These are phyloP conservation scores for Flagelloscypha sp. DNA, from an alignment of 768 basidiomycete species.

Conservation along the genomic window DNA sequence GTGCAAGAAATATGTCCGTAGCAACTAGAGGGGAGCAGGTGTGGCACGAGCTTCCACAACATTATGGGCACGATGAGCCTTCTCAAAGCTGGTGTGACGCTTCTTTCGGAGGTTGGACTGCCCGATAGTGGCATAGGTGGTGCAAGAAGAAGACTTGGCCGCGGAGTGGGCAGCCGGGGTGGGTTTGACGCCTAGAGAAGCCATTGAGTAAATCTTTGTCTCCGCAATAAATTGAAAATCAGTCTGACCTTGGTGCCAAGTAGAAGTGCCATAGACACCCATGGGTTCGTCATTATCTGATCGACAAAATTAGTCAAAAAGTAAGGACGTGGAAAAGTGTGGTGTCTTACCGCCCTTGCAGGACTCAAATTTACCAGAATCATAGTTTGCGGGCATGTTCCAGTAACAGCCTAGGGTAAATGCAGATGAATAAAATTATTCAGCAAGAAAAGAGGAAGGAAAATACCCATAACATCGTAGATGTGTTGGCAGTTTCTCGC, in stretches of 20 bases:
- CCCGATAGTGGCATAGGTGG: too few species aligned
- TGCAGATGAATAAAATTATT: not conserved
- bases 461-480: conserved; percentile 68
- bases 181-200: conserved; percentile 23
- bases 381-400: conserved; percentile 27
- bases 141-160: conserved; percentile 29
- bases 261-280: conserved; percentile 29
- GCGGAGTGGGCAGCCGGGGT: conserved; percentile 34
- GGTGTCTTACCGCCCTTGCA: conserved; percentile 30
- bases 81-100: too few species aligned
- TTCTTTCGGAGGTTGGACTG: too few species aligned
- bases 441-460: too few species aligned
- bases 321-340: not conserved
- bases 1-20: too few species aligned
- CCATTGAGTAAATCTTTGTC: not conserved
- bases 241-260: too few species aligned
- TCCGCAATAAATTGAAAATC: not conserved
- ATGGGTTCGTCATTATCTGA: conserved; percentile 29
- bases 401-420: conserved; percentile 17
- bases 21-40: too few species aligned
- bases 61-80: too few species aligned
- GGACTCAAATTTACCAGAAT: conserved; percentile 27
- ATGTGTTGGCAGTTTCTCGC: conserved; percentile 66
- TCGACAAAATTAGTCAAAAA: too few species aligned
- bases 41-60: too few species aligned